Evolutionary conservation across 2,329 filamentous ascomycete species (phyloP).

Genomic region (Claviceps arundinis): DNA sequence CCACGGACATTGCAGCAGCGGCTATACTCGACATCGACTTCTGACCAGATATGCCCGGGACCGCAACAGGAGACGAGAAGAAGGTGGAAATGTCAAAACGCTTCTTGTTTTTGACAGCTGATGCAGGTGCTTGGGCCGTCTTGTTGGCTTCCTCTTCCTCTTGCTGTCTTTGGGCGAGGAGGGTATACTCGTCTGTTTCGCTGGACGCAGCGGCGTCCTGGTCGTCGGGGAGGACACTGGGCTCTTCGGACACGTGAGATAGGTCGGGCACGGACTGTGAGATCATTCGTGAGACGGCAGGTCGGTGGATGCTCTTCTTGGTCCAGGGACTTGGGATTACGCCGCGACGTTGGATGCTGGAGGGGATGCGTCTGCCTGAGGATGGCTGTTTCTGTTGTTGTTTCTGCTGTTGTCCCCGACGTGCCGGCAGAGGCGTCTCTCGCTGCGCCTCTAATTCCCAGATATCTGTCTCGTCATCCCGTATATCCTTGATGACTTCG

Average conservation of each 20-base stretch:
- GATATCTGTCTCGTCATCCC: constrained; percentile 35
- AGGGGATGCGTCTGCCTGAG: constrained; percentile 15
- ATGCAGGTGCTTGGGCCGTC: constrained; percentile 7
- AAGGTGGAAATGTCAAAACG: constrained; percentile 39
- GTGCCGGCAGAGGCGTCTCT: constrained; percentile 22
- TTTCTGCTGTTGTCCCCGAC: constrained; percentile 10
- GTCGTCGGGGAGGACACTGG: constrained; percentile 5
- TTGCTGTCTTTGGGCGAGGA: constrained; percentile 23
- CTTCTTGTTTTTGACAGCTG: constrained; percentile 17
- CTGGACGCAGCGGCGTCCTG: constrained; percentile 3
- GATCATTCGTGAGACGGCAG: constrained; percentile 3
- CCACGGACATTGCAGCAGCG: constrained; percentile 3
- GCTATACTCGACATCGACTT: constrained; percentile 17
- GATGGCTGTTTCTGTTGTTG: constrained; percentile 16
- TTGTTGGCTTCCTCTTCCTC: constrained; percentile 9
- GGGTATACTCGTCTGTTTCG: constrained; percentile 29
- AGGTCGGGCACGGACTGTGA: constrained; percentile 8
- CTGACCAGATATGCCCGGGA: constrained; percentile 21
- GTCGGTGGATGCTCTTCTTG: constrained; percentile 9
- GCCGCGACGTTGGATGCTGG: constrained; percentile 11
- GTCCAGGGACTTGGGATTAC: constrained; percentile 28
- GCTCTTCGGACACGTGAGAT: constrained; percentile 4
- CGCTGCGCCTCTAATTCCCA: constrained; percentile 46
- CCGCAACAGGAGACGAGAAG: constrained; percentile 41
- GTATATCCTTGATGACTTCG: constrained; percentile 9